Evolutionary conservation across 306 rosid genomes (phyloP), one percentile per base, ranked within the genome.

Genomic region (Coriaria nepalensis): DNA sequence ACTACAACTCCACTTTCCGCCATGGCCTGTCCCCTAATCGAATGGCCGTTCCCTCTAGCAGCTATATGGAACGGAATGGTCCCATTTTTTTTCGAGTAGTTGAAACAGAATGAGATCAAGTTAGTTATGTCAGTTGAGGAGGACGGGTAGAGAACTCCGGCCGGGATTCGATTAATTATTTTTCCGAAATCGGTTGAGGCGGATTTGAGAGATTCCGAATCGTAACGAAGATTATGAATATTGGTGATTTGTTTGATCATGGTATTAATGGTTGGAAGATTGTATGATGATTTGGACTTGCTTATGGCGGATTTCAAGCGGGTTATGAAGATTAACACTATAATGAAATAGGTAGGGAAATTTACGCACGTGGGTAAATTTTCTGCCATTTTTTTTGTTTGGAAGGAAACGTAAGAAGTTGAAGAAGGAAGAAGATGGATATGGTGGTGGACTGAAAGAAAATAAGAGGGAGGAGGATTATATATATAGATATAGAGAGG

Each of bases 21-120:
- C 83, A 79, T 71, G 34, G 84, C 56, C 45, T 90, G 95, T 15
- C 95, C 97, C 0, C 66, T 67, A 13, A 69, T 68, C 0, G 97
- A 90, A 47, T 90, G 97, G 4, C 59, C 95, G n/a, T 74, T 82
- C 2, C 97, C 97, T 70, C 84, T 70, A 0, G 87, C 74, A 0
- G 93, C 93, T 6, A 90, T 33, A 5, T 49, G 35, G 8, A 74
- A 15, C 0, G 53, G 57, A 0, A 36, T 37, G 9, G 29, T 20
- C 29, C 29, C 29, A 20, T 20, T 20, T 20, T 20, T 20, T 3
- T 1, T 13, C 0, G 50, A 11, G 4, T 50, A 53, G 10, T 74
- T 63, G 68, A 77, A 74, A 7, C 82, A 70, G 53, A 55, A 73
- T 11, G 67, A 37, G 8, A 90, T 35, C 39, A 90, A 45, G 2